Percentiles rank a stretch among this genome's conserved stretches.
Conservation (phyloP, 176 grass and related monocot species). For the Carex cristatella region DNA sequence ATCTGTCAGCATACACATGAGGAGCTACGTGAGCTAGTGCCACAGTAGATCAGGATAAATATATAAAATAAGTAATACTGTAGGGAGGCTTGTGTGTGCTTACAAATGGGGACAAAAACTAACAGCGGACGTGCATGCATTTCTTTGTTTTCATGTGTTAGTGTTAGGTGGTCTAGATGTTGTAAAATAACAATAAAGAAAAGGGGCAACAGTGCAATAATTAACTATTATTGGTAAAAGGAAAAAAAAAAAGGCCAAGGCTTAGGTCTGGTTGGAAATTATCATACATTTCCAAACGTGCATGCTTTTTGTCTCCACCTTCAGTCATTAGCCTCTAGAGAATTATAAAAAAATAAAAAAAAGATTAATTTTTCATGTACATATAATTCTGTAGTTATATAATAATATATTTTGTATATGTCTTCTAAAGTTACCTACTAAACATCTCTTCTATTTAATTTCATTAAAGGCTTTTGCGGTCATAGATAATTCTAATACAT, state of each 20-base stretch:
- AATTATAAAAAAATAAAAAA: neutral
- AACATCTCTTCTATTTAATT: neutral
- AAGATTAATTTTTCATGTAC: neutral
- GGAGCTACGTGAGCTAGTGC: neutral
- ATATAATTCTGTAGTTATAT: neutral
- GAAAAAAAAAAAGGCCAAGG: neutral
- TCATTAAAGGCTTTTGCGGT: neutral
- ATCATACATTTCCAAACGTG: conserved; percentile 13
- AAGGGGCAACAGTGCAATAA: neutral
- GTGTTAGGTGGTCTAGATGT: conserved; percentile 15
- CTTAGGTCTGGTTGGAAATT: conserved; percentile 21
- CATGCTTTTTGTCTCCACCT: neutral
- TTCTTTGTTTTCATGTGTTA: conserved; percentile 13
- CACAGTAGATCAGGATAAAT: neutral
- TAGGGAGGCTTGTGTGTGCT: neutral
- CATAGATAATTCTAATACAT: neutral
- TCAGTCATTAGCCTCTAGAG: neutral
- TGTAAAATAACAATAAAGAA: conserved; percentile 15
- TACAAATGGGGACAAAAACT: conserved; percentile 11
- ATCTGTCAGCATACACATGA: neutral
- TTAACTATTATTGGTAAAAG: neutral
- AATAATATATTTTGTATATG: neutral
- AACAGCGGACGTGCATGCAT: conserved; percentile 17
- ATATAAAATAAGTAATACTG: neutral
- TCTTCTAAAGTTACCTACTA: neutral